A percentile compares a stretch with the other conserved stretches of the same genome.
These are phyloP conservation scores for Claviceps lovelessii DNA, from an alignment of 2,329 filamentous ascomycete genomes.

Conservation along the genomic window DNA sequence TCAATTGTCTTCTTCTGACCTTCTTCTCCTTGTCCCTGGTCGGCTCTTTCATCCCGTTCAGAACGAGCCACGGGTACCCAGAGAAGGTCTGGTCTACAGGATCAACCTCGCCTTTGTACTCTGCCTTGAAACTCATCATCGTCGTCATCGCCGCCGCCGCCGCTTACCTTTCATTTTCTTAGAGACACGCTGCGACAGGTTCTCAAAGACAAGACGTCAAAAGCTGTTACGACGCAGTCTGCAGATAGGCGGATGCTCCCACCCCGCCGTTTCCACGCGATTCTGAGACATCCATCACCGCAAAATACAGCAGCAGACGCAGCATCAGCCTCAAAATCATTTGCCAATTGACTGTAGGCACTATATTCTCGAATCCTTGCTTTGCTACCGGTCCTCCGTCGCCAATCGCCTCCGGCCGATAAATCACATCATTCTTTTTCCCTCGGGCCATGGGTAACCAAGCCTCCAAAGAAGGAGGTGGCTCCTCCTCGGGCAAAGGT, in stretches of 20 bases:
- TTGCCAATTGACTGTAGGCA: not conserved
- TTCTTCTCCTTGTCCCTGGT: slow-evolving; percentile 34
- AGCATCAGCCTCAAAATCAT: not conserved
- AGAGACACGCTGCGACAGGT: not conserved
- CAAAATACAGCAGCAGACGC: not conserved
- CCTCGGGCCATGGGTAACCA: slow-evolving; percentile 55
- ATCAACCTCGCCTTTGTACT: not conserved
- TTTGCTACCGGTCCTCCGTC: slow-evolving; percentile 3
- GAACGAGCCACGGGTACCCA: slow-evolving; percentile 10
- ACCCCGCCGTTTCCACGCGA: slow-evolving; percentile 15
- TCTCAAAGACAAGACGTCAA: not conserved
- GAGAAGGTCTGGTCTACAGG: not conserved
- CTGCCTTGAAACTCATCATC: too few relatives aligned
- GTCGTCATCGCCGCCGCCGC: too few relatives aligned
- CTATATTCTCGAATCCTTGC: slow-evolving; percentile 6
- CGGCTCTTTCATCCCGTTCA: slow-evolving; percentile 41
- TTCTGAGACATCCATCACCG: slow-evolving; percentile 13
- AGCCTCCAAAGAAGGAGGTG: slow-evolving; percentile 46
- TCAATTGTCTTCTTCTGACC: slow-evolving; percentile 27
- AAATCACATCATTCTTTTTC: not conserved
- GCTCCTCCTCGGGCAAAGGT: slow-evolving; percentile 32
- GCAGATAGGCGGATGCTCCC: slow-evolving; percentile 3
- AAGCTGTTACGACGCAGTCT: not conserved
- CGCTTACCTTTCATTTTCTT: not conserved
- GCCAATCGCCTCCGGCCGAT: slow-evolving; percentile 1